Evolutionary conservation across 768 basidiomycete species (phyloP), one percentile per base, ranked within the genome.

Genomic region (Chalciporus piperatus): DNA sequence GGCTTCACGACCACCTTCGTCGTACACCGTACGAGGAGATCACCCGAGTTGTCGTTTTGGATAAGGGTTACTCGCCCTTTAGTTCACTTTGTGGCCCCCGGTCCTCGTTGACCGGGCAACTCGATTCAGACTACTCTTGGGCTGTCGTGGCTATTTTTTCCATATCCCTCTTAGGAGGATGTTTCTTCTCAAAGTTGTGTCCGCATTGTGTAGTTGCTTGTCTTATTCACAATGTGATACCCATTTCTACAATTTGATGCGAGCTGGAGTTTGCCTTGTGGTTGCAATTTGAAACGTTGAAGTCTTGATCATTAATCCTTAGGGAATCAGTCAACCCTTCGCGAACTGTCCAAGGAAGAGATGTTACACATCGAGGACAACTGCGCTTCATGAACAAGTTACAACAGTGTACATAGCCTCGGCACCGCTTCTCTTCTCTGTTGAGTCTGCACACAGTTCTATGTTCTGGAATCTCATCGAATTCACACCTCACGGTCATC

Each of bases 91-190:
- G 63, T 55, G 55, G 66, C 59, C 52, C 68, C 48, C 20, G 43
- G 46, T 50, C 40, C 30, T 47, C 7, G 49, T 41, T 42, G 43
- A 33, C 40, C 14, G 48, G 41, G 57, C 52, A 64, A 71, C 68
- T 68, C 62, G 64, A 70, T 59, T 71, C 68, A 68, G 68, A 68
- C 70, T 70, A 70, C 52, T 68, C 61, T 66, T 25, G 53, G 53
- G 22, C 59, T 68, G 62, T 65, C 45, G 19, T 57, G 52, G 28
- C 30, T 46, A 5, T 44, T 55, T 54, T 45, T 17, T 4, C 16
- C 6, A 22, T 19, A 14, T 16, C 48, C 51, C 51, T 55, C 44
- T 68, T 14, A 48, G 35, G 63, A 63, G 59, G 63, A 45, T 1
- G 7, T 4, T 23, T 2, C 4, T 42, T 9, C 33, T 22, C 20